phyloP scores from a whole-genome alignment of 805 yeast species.

The Pichia exigua region DNA sequence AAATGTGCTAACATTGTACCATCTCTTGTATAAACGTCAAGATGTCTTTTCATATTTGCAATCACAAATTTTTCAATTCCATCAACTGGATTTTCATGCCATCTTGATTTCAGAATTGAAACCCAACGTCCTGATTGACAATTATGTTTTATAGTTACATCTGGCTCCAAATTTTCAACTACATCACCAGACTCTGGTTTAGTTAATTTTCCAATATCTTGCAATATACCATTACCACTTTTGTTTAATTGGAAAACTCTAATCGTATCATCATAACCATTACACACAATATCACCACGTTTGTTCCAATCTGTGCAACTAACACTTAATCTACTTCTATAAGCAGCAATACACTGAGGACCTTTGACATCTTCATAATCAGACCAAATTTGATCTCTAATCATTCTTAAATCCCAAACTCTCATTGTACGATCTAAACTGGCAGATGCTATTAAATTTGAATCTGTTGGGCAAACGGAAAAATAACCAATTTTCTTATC shows the following conservation, averaged over 20 bases:
- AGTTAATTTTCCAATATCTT: conserved; percentile 9
- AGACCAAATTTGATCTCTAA: conserved; percentile 45
- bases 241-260: conserved; percentile 51
- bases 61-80: conserved; percentile 77
- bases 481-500: conserved; percentile 93
- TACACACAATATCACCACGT: conserved; percentile 67
- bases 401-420: conserved; percentile 77
- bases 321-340: conserved; percentile 68
- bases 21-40: conserved; percentile 71
- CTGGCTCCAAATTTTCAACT: conserved; percentile 46
- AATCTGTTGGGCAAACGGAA: conserved; percentile 60
- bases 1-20: conserved; percentile 79
- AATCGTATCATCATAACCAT: conserved; percentile 87
- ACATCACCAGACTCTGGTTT: conserved; percentile 19
- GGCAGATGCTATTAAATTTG: conserved; percentile 71
- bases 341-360: conserved; percentile 51
- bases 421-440: conserved; percentile 81
- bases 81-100: conserved; percentile 73
- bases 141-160: conserved; percentile 66
- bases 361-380: conserved; percentile 41
- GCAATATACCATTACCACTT: conserved; percentile 25
- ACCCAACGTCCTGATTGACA: conserved; percentile 99
- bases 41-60: conserved; percentile 85
- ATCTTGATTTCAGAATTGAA: conserved; percentile 76
- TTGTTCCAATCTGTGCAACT: conserved; percentile 80